Base-by-base conservation (phyloP, 306 rosid genomes). In the Quercus dentata region DNA sequence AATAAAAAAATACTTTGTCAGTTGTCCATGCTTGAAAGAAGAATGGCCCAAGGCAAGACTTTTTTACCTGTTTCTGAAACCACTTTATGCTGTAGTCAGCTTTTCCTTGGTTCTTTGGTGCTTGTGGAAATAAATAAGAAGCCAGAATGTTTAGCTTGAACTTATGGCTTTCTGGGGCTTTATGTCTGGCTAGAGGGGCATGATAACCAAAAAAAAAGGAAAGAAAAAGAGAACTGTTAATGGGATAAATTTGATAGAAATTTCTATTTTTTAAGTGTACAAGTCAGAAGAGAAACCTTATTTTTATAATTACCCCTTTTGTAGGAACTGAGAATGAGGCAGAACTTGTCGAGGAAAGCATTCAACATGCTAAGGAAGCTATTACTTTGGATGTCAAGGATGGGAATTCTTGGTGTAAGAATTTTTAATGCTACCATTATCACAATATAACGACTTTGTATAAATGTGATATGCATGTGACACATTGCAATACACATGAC, bases 381-480 rank as follows among this genome's bases (percentile, higher is more conserved):
- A 87, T 95, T 86, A 78, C 92, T 77, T 90, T 95, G 89, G 98
- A 95, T 83, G 98, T 95, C 80, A 91, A 88, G 86, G 98, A 92
- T 88, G 99, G 96, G 71, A 87, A 88, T 81, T 92, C 98, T 79
- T 95, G 98, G 99, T 92, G 98, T 95, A 91, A 86, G 97, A 56
- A 79, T 72, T 77, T 59, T 84, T 46, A 10, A 80, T 71, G 15
- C 65, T 31, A 14, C 23, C 9, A 51, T 71, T 55, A 49, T 31
- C 79, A 44, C 14, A 61, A 63, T 69, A 56, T 62, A 63, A 28
- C 18, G 64, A 25, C 54, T 23, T 69, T 20, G 1, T 41, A 41
- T 58, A 76, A 61, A 62, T 49, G 19, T n/a, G 38, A 71, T 74
- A 56, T 51, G 44, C 31, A 68, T 68, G 21, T 31, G 73, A 41